Conservation (phyloP, 345 rosid genomes). For the sweet orange (Citrus sinensis) region DVS_A1.0 CM039161.1:20678001-20678500, state of each 20-base stretch:
- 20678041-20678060: constrained; percentile 58
- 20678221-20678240: constrained; percentile 62
- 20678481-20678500: constrained; percentile 81
- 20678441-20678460: constrained; percentile 77
- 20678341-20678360: constrained; percentile 41
- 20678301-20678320: constrained; percentile 69
- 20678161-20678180: constrained; percentile 81
- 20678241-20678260: constrained; percentile 59
- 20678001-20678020: constrained; percentile 42
- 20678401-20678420: constrained; percentile 72
- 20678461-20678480: constrained; percentile 43
- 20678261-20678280: constrained; percentile 62
- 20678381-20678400: constrained; percentile 58
- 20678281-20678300: constrained; percentile 50
- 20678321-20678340: constrained; percentile 44
- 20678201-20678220: constrained; percentile 69
- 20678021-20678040: constrained; percentile 63
- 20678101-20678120: constrained; percentile 50
- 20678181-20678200: constrained; percentile 30
- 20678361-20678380: constrained; percentile 44
- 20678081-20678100: constrained; percentile 65
- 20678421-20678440: constrained; percentile 80
- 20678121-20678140: constrained; percentile 56
- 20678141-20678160: constrained; percentile 70
- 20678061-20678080: constrained; percentile 23